Base-by-base conservation (phyloP, 345 rosid species). In the Toxicodendron radicans region DNA sequence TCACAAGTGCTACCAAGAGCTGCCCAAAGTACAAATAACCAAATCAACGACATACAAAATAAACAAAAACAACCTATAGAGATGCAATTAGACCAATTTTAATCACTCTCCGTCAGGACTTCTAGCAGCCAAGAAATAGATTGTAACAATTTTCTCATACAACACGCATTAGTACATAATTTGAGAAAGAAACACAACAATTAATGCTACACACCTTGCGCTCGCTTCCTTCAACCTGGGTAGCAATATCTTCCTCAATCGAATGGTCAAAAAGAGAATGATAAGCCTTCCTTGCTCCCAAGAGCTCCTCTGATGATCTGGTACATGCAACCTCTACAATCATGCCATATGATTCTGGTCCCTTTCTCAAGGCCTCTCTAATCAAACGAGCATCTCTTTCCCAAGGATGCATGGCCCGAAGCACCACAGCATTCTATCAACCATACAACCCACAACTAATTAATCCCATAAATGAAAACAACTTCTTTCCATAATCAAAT, bases 301-400 rank as follows among this genome's bases (percentile, higher is more conserved):
- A 72, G 14, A 95, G 85, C 69, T 90, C 92, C 3, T 90, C 87
- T 0, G 99, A 81, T 32, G 99, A 85, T 72, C 97, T 84, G 2
- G 96, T 89, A 79, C 98, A 90, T 5, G 99, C 87, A 4, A 91
- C 81, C 85, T 95, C 98, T 8, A 87, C 90, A 2, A 91, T 88
- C 64, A 87, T 76, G 57, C 78, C 82, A 72, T 87, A 88, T 6
- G 83, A 73, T 18, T 84, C 73, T 14, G 87, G 79, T 2, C 91
- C 92, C 62, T 87, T 84, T 35, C 13, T 77, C 69, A 95, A 76
- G 14, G 97, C 89, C 61, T 90, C 88, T 74, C 86, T 84, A 52
- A 90, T 41, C 82, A 90, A 72, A 65, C 97, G 90, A 1, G 99
- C 99, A 69, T 93, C 99, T 78, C 97, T 91, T 82, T 95, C 97